Percentiles rank a stretch among this genome's conserved stretches.
Conservation (phyloP, 177 flowering plant species). For the Vitis hybrid region DNA sequence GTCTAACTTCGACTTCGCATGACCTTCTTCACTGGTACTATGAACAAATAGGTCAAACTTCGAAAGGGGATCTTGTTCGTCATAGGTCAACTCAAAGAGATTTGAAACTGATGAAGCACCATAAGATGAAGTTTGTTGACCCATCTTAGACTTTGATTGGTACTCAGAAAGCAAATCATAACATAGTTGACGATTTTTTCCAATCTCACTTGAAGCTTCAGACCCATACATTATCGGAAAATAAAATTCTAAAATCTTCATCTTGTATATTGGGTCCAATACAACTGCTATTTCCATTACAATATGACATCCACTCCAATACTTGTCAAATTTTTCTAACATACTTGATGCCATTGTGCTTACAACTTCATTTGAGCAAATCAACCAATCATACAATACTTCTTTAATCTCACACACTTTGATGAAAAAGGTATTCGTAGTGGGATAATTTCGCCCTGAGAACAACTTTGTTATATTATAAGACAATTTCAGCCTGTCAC, state of each 20-base stretch:
- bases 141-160: not conserved
- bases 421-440: not conserved
- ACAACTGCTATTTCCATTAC: not conserved
- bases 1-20: too few relatives aligned
- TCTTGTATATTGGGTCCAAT: not conserved
- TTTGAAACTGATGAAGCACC: too few relatives aligned
- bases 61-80: too few relatives aligned
- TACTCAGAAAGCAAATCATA: not conserved
- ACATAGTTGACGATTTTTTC: not conserved
- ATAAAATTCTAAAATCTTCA: too few relatives aligned
- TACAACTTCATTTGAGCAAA: not conserved
- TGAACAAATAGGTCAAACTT: too few relatives aligned
- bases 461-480: not conserved
- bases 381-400: not conserved
- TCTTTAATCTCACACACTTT: slow-evolving; percentile 7
- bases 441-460: not conserved
- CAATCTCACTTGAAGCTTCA: too few relatives aligned
- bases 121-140: not conserved
- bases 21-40: too few relatives aligned
- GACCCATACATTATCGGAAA: too few relatives aligned
- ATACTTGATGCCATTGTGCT: not conserved
- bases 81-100: too few relatives aligned
- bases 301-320: not conserved
- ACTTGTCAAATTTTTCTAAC: slow-evolving; percentile 6
- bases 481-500: slow-evolving; percentile 8